Percentiles rank a stretch among this genome's conserved stretches.
Conservation (phyloP, 2,329 filamentous ascomycete genomes). For the Alternaria postmessia region DNA sequence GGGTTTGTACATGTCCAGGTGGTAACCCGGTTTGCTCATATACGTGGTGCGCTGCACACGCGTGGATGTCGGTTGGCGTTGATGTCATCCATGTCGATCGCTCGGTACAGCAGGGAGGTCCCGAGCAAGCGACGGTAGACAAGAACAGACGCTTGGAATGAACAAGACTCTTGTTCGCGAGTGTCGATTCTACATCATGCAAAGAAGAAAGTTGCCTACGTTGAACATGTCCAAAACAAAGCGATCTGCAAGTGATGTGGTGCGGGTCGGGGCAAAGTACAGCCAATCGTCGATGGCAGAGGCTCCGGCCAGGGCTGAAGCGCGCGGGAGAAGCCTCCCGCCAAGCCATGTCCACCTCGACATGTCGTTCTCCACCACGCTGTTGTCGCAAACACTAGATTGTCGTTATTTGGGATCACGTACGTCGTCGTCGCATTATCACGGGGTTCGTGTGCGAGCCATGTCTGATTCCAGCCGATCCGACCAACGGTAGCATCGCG, state of each 20-base stretch:
- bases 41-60: background rate
- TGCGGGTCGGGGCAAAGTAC: constrained; percentile 5
- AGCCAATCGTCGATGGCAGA: constrained; percentile 9
- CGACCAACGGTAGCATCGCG: constrained; percentile 25
- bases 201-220: background rate
- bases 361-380: constrained; percentile 4
- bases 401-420: background rate
- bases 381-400: constrained; percentile 15
- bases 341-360: constrained; percentile 17
- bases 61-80: constrained; percentile 1
- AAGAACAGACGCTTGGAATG: background rate
- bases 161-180: background rate
- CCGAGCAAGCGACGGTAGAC: background rate
- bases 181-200: background rate
- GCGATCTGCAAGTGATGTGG: constrained; percentile 1
- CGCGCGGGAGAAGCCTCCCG: constrained; percentile 13
- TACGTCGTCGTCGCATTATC: background rate
- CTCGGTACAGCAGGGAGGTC: background rate
- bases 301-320: constrained; percentile 8
- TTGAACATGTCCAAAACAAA: background rate
- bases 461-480: constrained; percentile 40
- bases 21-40: background rate
- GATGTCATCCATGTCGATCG: constrained; percentile 11
- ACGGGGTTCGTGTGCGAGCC: constrained; percentile 22
- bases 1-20: background rate